Evolutionary conservation across 2,329 filamentous ascomycete species (phyloP).

Genomic region (Periconia sp.): DNA sequence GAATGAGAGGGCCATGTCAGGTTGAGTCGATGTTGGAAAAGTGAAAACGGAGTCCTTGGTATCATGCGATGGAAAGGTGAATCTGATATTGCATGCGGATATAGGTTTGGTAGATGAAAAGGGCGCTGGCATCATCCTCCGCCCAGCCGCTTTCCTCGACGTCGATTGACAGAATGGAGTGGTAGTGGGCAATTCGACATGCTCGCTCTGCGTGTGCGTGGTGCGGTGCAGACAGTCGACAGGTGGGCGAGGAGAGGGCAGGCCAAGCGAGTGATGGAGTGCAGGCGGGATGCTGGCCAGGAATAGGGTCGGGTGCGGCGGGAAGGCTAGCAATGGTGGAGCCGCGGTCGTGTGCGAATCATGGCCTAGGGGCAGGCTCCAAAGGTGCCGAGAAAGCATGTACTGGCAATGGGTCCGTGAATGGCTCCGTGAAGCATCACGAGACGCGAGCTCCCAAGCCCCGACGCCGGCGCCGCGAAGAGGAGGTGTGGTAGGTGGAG

Average conservation of each 20-base stretch:
- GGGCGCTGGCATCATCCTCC: constrained; percentile 33
- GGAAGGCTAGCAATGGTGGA: constrained; percentile 19
- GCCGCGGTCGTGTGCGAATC: constrained; percentile 15
- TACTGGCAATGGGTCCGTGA: constrained; percentile 12
- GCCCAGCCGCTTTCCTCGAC: constrained; percentile 36
- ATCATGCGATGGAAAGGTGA: constrained; percentile 13
- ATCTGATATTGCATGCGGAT: constrained; percentile 11
- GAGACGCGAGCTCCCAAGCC: constrained; percentile 19
- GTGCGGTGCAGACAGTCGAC: constrained; percentile 6
- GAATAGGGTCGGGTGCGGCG: constrained; percentile 19
- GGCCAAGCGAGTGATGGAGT: constrained; percentile 11
- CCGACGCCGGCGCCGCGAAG: constrained; percentile 9
- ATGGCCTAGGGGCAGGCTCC: constrained; percentile 10
- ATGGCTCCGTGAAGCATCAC: constrained; percentile 20
- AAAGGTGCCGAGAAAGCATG: constrained; percentile 23
- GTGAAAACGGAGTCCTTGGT: constrained; percentile 32
- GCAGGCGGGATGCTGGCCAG: constrained; percentile 3
- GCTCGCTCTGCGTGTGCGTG: constrained; percentile 24
- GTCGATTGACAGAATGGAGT: constrained; percentile 24
- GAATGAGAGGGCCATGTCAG: constrained; percentile 44
- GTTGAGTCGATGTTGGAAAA: constrained; percentile 35
- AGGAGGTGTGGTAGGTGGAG: neutral
- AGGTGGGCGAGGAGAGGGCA: constrained; percentile 10
- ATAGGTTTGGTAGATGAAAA: constrained; percentile 16
- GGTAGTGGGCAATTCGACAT: constrained; percentile 32